Conservation (phyloP, 306 rosid species). For the Dryas drummondii region DNA sequence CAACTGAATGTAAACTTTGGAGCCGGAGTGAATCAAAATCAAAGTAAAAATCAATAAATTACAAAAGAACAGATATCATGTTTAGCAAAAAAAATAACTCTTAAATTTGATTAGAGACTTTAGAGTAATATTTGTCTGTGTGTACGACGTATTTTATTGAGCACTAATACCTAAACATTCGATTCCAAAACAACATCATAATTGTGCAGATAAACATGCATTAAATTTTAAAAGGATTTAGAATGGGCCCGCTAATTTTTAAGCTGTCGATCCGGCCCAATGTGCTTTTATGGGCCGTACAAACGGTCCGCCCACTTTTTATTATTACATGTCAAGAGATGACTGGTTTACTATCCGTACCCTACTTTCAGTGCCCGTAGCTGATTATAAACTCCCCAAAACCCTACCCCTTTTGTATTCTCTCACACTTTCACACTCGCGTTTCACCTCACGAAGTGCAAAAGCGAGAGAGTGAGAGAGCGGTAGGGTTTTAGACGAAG, state of each 20-base stretch:
- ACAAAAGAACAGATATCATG: too few relatives aligned
- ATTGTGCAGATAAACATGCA: too few relatives aligned
- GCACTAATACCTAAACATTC: too few relatives aligned
- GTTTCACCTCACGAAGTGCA: neutral
- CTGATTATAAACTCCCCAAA: slow-evolving; percentile 44
- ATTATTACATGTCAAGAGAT: neutral
- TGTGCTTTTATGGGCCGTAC: neutral
- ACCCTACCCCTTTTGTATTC: slow-evolving; percentile 51
- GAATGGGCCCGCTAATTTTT: neutral
- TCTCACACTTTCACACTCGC: neutral
- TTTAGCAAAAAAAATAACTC: too few relatives aligned
- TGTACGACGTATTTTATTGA: too few relatives aligned
- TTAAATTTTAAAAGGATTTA: neutral
- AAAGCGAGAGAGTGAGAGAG: slow-evolving; percentile 13
- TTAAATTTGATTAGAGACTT: too few relatives aligned
- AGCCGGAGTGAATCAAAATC: too few relatives aligned
- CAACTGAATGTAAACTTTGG: too few relatives aligned
- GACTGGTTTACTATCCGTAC: neutral
- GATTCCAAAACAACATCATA: too few relatives aligned
- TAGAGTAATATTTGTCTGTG: too few relatives aligned
- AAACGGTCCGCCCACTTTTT: neutral
- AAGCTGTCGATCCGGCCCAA: neutral
- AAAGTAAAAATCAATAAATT: too few relatives aligned
- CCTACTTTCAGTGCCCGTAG: neutral
- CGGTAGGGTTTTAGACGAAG: slow-evolving; percentile 60